Evolutionary conservation across 805 yeast genomes (phyloP).

Genomic region (Kazachstania bromeliacearum): DNA sequence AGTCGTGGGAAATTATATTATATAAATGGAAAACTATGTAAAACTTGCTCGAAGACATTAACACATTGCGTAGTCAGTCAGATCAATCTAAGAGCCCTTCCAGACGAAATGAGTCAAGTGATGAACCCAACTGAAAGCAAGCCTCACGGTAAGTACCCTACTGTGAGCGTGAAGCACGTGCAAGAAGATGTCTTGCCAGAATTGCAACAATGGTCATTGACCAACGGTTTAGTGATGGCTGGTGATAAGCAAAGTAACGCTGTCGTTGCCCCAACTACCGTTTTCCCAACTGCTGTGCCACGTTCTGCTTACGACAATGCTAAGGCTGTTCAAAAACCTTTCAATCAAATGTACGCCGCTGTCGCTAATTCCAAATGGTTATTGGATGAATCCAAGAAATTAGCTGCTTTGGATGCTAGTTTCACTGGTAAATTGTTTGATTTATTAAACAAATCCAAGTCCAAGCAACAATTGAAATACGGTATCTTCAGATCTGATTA

Average conservation of each 20-base stretch:
- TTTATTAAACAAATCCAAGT: conserved; percentile 25
- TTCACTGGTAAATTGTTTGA: conserved; percentile 75
- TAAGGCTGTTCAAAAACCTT: conserved; percentile 50
- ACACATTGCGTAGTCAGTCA: too few species aligned
- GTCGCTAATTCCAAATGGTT: conserved; percentile 62
- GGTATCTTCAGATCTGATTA: conserved; percentile 91
- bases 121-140: background rate
- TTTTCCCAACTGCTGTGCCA: conserved; percentile 88
- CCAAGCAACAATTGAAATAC: conserved; percentile 57
- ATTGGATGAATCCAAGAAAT: conserved; percentile 39
- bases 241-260: conserved; percentile 40
- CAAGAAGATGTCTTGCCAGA: conserved; percentile 32
- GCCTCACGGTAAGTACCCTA: background rate
- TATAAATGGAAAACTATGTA: too few species aligned
- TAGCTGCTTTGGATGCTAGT: conserved; percentile 53
- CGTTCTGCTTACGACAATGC: conserved; percentile 57
- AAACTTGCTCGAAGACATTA: too few species aligned
- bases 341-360: conserved; percentile 65
- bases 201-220: conserved; percentile 64
- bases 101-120: too few species aligned
- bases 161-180: background rate
- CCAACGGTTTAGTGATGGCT: conserved; percentile 77
- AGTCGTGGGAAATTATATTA: too few species aligned
- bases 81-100: too few species aligned
- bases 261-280: conserved; percentile 73